Evolutionary conservation across 768 basidiomycete species (phyloP).

Genomic region (Lentinula raphanica): DNA sequence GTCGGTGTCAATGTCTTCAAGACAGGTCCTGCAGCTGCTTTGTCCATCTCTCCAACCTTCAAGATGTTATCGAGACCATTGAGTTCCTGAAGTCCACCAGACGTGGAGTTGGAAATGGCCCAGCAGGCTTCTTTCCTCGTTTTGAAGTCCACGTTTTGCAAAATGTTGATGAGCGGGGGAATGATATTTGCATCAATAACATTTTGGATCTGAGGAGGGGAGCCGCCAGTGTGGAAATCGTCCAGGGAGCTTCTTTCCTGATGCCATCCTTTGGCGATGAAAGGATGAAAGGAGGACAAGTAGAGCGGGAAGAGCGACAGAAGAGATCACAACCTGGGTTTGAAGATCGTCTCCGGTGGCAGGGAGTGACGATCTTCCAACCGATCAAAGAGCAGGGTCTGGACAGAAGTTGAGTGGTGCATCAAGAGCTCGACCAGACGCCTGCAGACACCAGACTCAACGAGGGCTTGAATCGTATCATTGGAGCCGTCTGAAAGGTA

Average conservation of each 20-base stretch:
- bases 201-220: constrained; percentile 95
- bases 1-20: constrained; percentile 89
- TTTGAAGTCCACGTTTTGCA: constrained; percentile 97
- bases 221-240: constrained; percentile 97
- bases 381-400: constrained; percentile 95
- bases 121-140: constrained; percentile 99
- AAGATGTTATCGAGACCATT: too few species aligned
- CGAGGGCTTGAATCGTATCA: constrained; percentile 99
- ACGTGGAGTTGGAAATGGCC: constrained; percentile 99
- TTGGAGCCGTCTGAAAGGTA: constrained; percentile 98
- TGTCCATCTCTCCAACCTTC: too few species aligned
- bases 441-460: too few species aligned
- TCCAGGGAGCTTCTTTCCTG: constrained; percentile 99
- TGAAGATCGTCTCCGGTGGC: constrained; percentile 99
- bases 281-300: constrained; percentile 90
- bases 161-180: constrained; percentile 96
- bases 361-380: constrained; percentile 98
- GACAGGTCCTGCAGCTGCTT: too few species aligned
- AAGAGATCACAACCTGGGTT: constrained; percentile 98
- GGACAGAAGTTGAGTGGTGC: constrained; percentile 91
- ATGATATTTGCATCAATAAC: too few species aligned
- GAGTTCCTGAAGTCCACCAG: constrained; percentile 95
- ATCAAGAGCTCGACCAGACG: constrained; percentile 95
- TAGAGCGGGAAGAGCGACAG: constrained; percentile 92
- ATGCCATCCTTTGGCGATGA: constrained; percentile 98